phyloP scores from a whole-genome alignment of 495 filamentous ascomycete species.

The Penicillium macrosclerotiorum region DNA sequence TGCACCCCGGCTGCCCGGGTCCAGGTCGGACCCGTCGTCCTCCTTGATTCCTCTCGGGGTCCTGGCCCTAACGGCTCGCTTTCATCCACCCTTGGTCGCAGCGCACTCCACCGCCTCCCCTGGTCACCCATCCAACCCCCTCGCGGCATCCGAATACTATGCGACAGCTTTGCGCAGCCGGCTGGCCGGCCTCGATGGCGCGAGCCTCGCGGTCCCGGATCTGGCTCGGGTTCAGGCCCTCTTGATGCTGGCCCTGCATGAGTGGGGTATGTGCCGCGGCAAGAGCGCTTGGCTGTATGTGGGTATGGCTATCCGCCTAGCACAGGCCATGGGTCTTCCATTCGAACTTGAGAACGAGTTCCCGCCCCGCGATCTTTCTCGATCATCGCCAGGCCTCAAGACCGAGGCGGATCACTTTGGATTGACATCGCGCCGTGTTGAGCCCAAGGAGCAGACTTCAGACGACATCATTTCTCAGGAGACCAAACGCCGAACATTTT shows the following conservation, averaged over 20 bases:
- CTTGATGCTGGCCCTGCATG: slow-evolving; percentile 80
- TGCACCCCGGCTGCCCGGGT: slow-evolving; percentile 20
- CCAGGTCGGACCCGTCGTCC: slow-evolving; percentile 46
- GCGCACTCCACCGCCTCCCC: slow-evolving; percentile 55
- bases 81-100: slow-evolving; percentile 66
- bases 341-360: slow-evolving; percentile 57
- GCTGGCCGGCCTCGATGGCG: slow-evolving; percentile 53
- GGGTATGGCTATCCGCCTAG: slow-evolving; percentile 71
- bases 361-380: slow-evolving; percentile 37
- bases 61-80: slow-evolving; percentile 74
- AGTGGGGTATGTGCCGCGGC: slow-evolving; percentile 79
- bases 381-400: slow-evolving; percentile 37
- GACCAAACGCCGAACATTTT: slow-evolving; percentile 77
- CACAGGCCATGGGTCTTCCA: slow-evolving; percentile 68
- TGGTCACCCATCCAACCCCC: slow-evolving; percentile 53
- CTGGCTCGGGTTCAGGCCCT: slow-evolving; percentile 73
- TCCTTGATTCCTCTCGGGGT: slow-evolving; percentile 76
- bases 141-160: slow-evolving; percentile 76
- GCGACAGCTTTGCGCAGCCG: slow-evolving; percentile 66
- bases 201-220: slow-evolving; percentile 53
- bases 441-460: slow-evolving; percentile 39
- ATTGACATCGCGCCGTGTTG: slow-evolving; percentile 28
- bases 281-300: slow-evolving; percentile 76
- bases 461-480: slow-evolving; percentile 69
- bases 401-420: slow-evolving; percentile 47